Percentiles rank a stretch among this genome's conserved stretches.
Evolutionary conservation across 805 yeast species (phyloP).

Genomic region (Lipomyces mesembrius): DNA sequence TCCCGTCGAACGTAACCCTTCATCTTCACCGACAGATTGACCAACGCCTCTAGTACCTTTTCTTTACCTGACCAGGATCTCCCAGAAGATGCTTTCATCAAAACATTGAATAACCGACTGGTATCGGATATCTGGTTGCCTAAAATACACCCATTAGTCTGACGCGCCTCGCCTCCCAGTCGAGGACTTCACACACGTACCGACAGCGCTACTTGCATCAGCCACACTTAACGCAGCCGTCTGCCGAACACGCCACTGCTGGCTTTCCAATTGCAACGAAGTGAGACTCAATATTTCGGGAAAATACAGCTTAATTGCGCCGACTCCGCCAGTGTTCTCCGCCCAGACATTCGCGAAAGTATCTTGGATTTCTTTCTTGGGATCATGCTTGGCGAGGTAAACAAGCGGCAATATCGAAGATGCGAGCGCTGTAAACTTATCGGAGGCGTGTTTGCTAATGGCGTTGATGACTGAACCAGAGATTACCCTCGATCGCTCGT

Average conservation of each 20-base stretch:
- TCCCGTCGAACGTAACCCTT: constrained; percentile 46
- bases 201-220: constrained; percentile 57
- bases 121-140: constrained; percentile 21
- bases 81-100: constrained; percentile 69
- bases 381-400: constrained; percentile 76
- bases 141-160: not conserved
- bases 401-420: constrained; percentile 75
- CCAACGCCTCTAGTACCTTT: constrained; percentile 68
- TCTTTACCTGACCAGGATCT: constrained; percentile 92
- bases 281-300: constrained; percentile 66
- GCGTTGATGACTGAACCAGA: constrained; percentile 50
- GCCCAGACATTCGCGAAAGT: constrained; percentile 72
- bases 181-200: constrained; percentile 24
- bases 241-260: constrained; percentile 66
- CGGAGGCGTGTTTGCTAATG: constrained; percentile 69
- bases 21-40: constrained; percentile 58
- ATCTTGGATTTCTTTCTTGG: constrained; percentile 51
- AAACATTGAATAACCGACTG: constrained; percentile 54
- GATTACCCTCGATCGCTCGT: constrained; percentile 52
- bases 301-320: constrained; percentile 69
- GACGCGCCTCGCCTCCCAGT: not conserved
- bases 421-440: constrained; percentile 64
- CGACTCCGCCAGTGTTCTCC: constrained; percentile 75
- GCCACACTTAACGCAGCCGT: constrained; percentile 72
- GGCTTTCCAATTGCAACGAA: constrained; percentile 57